Evolutionary conservation across 192 early-diverging fungal species (phyloP).

Genomic region (Dissophora globulifera): DNA sequence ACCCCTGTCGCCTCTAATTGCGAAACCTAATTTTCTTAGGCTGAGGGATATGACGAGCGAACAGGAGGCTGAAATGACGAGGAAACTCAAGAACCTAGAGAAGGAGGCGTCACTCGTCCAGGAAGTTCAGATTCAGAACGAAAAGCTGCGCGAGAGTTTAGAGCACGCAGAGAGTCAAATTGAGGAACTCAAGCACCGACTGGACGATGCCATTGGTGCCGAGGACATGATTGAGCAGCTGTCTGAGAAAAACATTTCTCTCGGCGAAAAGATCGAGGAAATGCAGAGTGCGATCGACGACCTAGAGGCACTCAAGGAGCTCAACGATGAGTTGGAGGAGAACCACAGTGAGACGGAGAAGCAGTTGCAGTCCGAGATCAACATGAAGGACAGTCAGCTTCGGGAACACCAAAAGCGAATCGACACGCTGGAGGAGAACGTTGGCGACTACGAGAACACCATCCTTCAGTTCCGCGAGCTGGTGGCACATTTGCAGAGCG

Average conservation of each 20-base stretch:
- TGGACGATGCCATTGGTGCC: constrained; percentile 85
- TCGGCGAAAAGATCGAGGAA: constrained; percentile 85
- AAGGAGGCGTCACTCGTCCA: constrained; percentile 69
- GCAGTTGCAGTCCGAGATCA: constrained; percentile 86
- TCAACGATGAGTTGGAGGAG: constrained; percentile 95
- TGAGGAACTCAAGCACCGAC: constrained; percentile 82
- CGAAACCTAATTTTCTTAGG: too few relatives aligned
- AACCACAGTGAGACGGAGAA: constrained; percentile 90
- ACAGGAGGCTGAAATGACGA: constrained; percentile 72
- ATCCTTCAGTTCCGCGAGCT: constrained; percentile 89
- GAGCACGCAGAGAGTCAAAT: constrained; percentile 74
- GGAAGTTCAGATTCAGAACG: constrained; percentile 68
- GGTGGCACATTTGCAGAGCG: constrained; percentile 78
- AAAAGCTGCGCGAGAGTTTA: constrained; percentile 65
- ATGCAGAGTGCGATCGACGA: constrained; percentile 82
- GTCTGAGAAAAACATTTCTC: constrained; percentile 83
- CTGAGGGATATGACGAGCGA: constrained; percentile 83
- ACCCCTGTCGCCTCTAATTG: too few relatives aligned
- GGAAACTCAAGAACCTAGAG: constrained; percentile 74
- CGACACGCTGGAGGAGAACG: constrained; percentile 77
- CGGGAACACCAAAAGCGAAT: constrained; percentile 68
- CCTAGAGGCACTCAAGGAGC: constrained; percentile 88
- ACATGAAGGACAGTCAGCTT: constrained; percentile 75
- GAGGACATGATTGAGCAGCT: constrained; percentile 88
- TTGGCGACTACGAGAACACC: constrained; percentile 88